A percentile compares a stretch with the other conserved stretches of the same genome.
Evolutionary conservation across 73 alveolate species (phyloP).

Genomic region (Paraurostyla sp.): DNA sequence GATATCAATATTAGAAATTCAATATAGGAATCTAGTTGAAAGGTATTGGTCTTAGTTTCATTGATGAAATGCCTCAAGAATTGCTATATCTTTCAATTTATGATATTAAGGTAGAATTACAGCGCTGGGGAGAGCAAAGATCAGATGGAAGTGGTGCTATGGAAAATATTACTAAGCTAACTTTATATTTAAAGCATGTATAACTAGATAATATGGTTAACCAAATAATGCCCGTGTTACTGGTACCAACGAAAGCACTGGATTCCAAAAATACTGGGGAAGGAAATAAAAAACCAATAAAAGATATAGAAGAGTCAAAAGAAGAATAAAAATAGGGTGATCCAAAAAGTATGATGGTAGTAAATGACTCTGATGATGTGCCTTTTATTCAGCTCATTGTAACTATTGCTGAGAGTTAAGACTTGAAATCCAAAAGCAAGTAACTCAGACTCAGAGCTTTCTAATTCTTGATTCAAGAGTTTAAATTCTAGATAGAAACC

Average conservation of each 20-base stretch:
- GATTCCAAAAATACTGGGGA: background rate
- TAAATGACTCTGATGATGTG: background rate
- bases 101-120: background rate
- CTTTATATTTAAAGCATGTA: conserved; percentile 60
- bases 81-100: conserved; percentile 74
- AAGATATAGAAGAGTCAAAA: background rate
- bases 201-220: conserved; percentile 67
- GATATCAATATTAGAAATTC: background rate
- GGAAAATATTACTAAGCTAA: conserved; percentile 38
- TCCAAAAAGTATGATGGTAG: background rate
- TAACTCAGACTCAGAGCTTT: conserved; percentile 14
- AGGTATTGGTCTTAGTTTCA: conserved; percentile 92
- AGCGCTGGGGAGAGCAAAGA: conserved; percentile 4
- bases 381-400: conserved; percentile 67
- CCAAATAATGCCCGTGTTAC: conserved; percentile 57
- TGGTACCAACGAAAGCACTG: conserved; percentile 62
- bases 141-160: background rate
- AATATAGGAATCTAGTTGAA: conserved; percentile 72
- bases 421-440: background rate
- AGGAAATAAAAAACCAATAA: background rate
- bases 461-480: conserved; percentile 53
- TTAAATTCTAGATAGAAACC: conserved; percentile 59
- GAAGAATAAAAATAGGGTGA: background rate
- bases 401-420: background rate
- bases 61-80: conserved; percentile 91